A percentile compares a stretch with the other conserved stretches of the same genome.
These are phyloP conservation scores for Coemansia sp. DNA, from an alignment of 371 early-diverging fungal species.

Conservation along the genomic window DNA sequence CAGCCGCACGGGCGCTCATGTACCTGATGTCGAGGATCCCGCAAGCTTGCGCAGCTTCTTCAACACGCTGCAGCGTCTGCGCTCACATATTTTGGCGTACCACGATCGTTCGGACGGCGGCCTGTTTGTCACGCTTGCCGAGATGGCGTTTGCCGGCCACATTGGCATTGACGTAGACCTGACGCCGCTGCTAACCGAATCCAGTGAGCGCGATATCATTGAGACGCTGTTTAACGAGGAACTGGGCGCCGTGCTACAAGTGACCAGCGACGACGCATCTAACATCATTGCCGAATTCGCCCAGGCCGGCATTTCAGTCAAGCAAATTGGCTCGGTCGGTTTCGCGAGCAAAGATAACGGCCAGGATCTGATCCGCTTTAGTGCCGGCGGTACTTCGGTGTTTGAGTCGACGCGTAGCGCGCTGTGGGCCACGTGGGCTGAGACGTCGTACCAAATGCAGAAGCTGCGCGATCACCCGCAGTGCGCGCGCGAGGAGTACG, in stretches of 20 bases:
- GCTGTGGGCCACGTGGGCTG: constrained; percentile 81
- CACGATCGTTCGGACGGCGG: constrained; percentile 98
- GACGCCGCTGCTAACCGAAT: constrained; percentile 54
- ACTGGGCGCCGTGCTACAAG: constrained; percentile 92
- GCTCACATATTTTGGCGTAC: constrained; percentile 74
- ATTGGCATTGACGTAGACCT: constrained; percentile 73
- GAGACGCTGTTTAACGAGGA: constrained; percentile 89
- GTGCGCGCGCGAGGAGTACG: constrained; percentile 83
- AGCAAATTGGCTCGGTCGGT: constrained; percentile 66
- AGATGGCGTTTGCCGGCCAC: constrained; percentile 96
- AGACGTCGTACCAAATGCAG: constrained; percentile 90
- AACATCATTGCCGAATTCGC: constrained; percentile 58
- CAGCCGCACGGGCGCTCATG: constrained; percentile 71
- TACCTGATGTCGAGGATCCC: constrained; percentile 85
- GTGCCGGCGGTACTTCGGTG: constrained; percentile 51
- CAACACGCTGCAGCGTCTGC: constrained; percentile 62
- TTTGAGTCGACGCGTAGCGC: constrained; percentile 61
- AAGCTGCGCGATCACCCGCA: constrained; percentile 84
- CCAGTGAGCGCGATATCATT: constrained; percentile 54
- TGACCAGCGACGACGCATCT: constrained; percentile 62
- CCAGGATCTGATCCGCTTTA: constrained; percentile 47
- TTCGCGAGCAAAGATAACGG: constrained; percentile 56
- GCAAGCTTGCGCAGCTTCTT: constrained; percentile 74
- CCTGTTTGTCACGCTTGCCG: constrained; percentile 80
- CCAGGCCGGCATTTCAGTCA: constrained; percentile 57